phyloP scores from a whole-genome alignment of 768 basidiomycete genomes.

The Multifurca ochricompacta region DNA sequence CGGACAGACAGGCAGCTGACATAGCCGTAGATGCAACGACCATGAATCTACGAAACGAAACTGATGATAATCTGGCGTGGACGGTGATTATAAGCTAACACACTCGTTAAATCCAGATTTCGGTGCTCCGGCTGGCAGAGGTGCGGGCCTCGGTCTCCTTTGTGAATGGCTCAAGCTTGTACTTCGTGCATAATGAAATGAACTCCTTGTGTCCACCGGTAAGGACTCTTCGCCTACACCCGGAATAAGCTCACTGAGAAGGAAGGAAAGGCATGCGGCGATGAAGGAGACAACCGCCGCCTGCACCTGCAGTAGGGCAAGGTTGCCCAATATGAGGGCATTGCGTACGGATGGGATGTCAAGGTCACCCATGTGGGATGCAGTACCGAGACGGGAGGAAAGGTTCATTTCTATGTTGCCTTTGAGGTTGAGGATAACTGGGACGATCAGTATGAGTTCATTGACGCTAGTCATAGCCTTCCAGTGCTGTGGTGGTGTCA shows the following conservation, averaged over 20 bases:
- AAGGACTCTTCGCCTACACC: constrained; percentile 19
- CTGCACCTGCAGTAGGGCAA: constrained; percentile 87
- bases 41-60: constrained; percentile 44
- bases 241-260: constrained; percentile 60
- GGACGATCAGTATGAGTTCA: constrained; percentile 95
- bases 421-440: constrained; percentile 89
- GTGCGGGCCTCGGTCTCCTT: constrained; percentile 8
- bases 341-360: constrained; percentile 60
- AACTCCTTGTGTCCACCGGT: not conserved
- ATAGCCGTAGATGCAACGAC: constrained; percentile 74
- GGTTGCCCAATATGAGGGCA: constrained; percentile 68
- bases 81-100: not conserved
- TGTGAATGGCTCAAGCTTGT: not conserved
- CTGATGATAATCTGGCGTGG: not conserved
- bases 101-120: constrained; percentile 20
- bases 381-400: constrained; percentile 89
- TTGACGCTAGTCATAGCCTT: constrained; percentile 82
- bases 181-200: not conserved
- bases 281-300: constrained; percentile 84
- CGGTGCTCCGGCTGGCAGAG: not conserved
- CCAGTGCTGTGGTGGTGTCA: constrained; percentile 53
- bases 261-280: constrained; percentile 69
- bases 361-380: constrained; percentile 88
- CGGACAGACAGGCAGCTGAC: constrained; percentile 72
- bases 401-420: constrained; percentile 99